These are phyloP conservation scores for Polytolypa hystricis DNA, from an alignment of 2,329 filamentous ascomycete genomes.

Conservation along the genomic window DNA sequence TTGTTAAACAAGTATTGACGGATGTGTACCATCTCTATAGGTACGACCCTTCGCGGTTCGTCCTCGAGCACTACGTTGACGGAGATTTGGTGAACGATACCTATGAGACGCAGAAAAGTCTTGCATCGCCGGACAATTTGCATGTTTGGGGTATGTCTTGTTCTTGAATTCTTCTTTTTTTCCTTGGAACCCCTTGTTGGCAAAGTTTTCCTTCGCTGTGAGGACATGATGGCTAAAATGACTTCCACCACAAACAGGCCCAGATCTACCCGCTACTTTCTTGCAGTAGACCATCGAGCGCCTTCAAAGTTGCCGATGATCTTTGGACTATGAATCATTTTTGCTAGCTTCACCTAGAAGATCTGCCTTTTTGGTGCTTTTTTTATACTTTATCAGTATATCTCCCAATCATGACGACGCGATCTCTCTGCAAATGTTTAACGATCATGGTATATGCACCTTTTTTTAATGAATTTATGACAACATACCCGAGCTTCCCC, in stretches of 20 bases:
- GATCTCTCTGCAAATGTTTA: no score
- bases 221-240: not conserved
- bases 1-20: not conserved
- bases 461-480: no score
- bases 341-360: no score
- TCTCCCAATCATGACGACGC: no score
- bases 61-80: constrained; percentile 38
- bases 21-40: no score
- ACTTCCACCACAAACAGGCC: not conserved
- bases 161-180: not conserved
- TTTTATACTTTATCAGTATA: no score
- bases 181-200: no score
- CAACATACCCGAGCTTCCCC: no score
- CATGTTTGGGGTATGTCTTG: not conserved
- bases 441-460: no score
- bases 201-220: no score
- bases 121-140: not conserved
- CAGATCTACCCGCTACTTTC: not conserved
- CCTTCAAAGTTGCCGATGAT: not conserved
- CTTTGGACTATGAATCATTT: not conserved
- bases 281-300: not conserved
- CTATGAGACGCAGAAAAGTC: not conserved
- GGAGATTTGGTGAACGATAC: constrained; percentile 40
- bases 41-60: constrained; percentile 2
- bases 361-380: no score